Evolutionary conservation across 2,329 filamentous ascomycete genomes (phyloP), one percentile per base, ranked within the genome.

Genomic region (Xylariomycetidae sp.): DNA sequence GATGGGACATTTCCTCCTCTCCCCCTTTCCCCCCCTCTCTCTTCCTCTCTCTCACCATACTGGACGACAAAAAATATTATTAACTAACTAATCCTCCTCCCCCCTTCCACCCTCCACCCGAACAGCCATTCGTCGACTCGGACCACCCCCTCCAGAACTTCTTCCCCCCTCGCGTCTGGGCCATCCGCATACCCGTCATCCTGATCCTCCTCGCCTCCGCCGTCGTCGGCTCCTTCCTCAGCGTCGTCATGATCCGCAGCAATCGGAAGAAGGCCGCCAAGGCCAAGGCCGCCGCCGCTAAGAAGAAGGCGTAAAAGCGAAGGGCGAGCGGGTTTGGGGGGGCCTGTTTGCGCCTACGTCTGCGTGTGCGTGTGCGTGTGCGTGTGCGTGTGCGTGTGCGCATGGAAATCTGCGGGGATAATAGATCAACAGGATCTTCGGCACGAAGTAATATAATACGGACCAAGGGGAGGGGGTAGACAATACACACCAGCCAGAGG

Each of bases 121-220:
- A 20, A 38, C 50, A 98, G 92, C 92, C 92, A 59, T 98, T 98
- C 63, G 92, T 98, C 64, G 92, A 98, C 64, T 78, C 85, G 37
- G 87, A 88, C 60, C 92, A 98, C 64, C 82, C 88, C 37, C 82
- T 97, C 38, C 92, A 98, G 61, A 84, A 84, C 61, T 75, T 97
- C 69, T 98, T 98, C 70, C 92, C 88, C 42, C 90, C 90, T 29
- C 89, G 92, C 61, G 89, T 95, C 60, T 98, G 92, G 92, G 92
- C 92, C 41, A 95, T 98, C 60, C 89, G 92, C 62, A 92, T 98
- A 56, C 92, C 92, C 50, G 90, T 98, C 53, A 95, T 98, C 60
- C 81, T 98, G 49, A 83, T 96, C 44, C 80, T 98, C 29, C 74
- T 98, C 48, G 89, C 84, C 45, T 89, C 83, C 40, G 88, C 92